Base-by-base conservation (phyloP, 1,284 basidiomycete genomes). In the Tetrapyrgos nigripes region DNA sequence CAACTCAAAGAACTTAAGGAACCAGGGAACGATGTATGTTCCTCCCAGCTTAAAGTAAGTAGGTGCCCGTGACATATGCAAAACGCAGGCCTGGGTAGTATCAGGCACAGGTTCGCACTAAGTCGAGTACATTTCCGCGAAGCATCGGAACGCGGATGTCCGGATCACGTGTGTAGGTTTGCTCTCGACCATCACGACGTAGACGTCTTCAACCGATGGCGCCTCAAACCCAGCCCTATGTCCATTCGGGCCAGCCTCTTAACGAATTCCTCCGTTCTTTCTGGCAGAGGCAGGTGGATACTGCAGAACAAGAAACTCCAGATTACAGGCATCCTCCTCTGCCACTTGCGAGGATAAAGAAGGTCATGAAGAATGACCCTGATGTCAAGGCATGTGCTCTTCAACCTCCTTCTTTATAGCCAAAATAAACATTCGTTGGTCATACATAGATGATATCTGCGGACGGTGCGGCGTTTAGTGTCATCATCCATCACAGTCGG, bases 311-410 rank as follows among this genome's bases (percentile, higher is more conserved):
- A 66, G 90, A 93, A 68, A 90, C 87, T 0, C 90, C 91, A 33
- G 92, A 94, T 73, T 93, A 92, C 66, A 82, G 92, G 59, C 92
- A 94, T 68, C 93, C 93, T 0, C 88, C 91, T 5, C 78, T 95
- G n/a, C 93, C 93, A 5, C 78, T 97, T 31, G 95, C 95, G 14
- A 82, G 95, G 70, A 97, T 97, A 68, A 97, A 97, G 81, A 97
- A 97, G 74, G 96, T 97, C 63, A 97, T 97, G 93, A 97, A 97
- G 83, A 95, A 91, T 73, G 95, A 97, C 79, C 94, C 94, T 23
- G 94, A 97, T 67, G 94, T 97, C 63, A 95, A 94, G 82, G 94
- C 94, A 70, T 69, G 85, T 73, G 29, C 51, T 58, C 21, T 55
- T 35, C 24, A 46, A 28, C 29, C 23, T 51, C 26, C 33, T 23